phyloP scores from a whole-genome alignment of 352 stramenopile genomes.

The Globisporangium cystogenes region DNA sequence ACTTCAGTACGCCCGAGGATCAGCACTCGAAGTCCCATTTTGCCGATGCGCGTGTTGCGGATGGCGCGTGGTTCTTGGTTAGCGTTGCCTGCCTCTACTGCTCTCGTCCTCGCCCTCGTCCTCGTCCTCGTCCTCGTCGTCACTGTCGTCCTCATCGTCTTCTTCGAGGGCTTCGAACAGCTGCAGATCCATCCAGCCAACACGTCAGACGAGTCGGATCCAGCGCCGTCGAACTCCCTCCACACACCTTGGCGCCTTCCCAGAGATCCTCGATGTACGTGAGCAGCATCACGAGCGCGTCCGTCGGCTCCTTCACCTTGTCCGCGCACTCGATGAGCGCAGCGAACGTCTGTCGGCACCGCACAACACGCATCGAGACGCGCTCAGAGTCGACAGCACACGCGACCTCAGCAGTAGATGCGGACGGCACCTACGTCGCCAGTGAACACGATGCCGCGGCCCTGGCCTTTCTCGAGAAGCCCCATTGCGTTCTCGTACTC shows the following conservation, averaged over 20 bases:
- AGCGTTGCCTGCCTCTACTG: neutral
- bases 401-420: too few species aligned
- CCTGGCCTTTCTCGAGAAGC: constrained; percentile 32
- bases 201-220: too few species aligned
- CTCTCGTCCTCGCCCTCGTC: too few species aligned
- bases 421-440: too few species aligned
- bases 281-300: constrained; percentile 52
- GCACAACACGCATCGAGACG: too few species aligned
- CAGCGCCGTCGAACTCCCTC: too few species aligned
- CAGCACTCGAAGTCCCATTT: neutral
- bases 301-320: constrained; percentile 35
- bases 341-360: constrained; percentile 43
- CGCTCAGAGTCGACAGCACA: too few species aligned
- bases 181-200: too few species aligned
- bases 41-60: neutral
- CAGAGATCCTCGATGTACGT: constrained; percentile 60
- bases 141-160: constrained; percentile 15
- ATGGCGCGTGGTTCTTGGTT: neutral
- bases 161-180: constrained; percentile 31
- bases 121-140: constrained; percentile 19
- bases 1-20: too few species aligned
- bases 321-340: constrained; percentile 42
- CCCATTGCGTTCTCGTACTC: constrained; percentile 41
- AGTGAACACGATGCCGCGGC: constrained; percentile 46
- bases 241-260: constrained; percentile 57